phyloP scores from a whole-genome alignment of 257 asterid genomes.

The Linderniella brevidens region DNA sequence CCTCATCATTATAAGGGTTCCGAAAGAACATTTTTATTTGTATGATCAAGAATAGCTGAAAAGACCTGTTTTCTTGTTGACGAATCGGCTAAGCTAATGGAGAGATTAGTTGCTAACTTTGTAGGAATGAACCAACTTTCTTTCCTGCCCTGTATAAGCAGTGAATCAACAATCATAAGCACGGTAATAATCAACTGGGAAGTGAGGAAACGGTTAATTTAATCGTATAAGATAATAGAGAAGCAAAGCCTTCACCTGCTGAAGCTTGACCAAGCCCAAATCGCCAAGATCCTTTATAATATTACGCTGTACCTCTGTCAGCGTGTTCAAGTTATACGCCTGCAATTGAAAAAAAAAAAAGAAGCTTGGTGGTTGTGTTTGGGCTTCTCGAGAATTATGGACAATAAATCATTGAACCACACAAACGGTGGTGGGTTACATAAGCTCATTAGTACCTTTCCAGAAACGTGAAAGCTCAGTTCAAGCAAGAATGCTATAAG shows the following conservation, averaged over 20 bases:
- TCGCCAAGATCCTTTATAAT: slow-evolving; percentile 81
- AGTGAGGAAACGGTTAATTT: too few species aligned
- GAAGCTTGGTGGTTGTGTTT: too few species aligned
- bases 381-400: too few species aligned
- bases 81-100: slow-evolving; percentile 87
- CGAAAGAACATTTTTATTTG: slow-evolving; percentile 3
- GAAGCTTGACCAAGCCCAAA: slow-evolving; percentile 87
- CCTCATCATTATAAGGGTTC: neutral
- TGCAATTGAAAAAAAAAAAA: slow-evolving; percentile 18
- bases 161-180: slow-evolving; percentile 4
- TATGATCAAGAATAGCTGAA: slow-evolving; percentile 4
- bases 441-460: slow-evolving; percentile 58
- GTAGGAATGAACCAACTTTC: slow-evolving; percentile 97
- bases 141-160: slow-evolving; percentile 55
- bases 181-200: slow-evolving; percentile 1
- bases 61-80: slow-evolving; percentile 74
- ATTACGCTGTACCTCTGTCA: slow-evolving; percentile 48
- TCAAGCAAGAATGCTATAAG: slow-evolving; percentile 85
- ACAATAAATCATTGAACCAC: too few species aligned
- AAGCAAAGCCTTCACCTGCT: slow-evolving; percentile 45
- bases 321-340: slow-evolving; percentile 80
- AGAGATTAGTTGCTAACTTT: slow-evolving; percentile 87
- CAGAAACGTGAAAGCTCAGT: slow-evolving; percentile 93
- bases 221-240: neutral
- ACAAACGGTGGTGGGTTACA: too few species aligned